These are phyloP conservation scores for Achaetomium macrosporum DNA, from an alignment of 2,329 filamentous ascomycete genomes.

Conservation along the genomic window DNA sequence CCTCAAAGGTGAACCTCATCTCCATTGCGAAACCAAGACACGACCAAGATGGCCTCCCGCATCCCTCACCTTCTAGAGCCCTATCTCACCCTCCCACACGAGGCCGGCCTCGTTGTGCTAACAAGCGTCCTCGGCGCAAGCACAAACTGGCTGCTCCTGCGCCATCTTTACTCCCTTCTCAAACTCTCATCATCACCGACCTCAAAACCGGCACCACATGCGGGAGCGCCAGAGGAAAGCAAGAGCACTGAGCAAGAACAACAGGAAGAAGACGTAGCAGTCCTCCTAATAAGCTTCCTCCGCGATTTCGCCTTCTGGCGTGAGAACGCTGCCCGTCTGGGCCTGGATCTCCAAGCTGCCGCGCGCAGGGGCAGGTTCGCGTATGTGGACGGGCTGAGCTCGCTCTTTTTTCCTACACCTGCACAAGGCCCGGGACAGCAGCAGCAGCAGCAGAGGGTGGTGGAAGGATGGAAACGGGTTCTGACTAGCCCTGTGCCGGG, in stretches of 20 bases:
- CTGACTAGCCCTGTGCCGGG: constrained; percentile 31
- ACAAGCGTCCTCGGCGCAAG: constrained; percentile 61
- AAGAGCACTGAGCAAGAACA: neutral
- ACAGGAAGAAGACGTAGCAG: constrained; percentile 32
- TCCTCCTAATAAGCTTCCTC: constrained; percentile 80
- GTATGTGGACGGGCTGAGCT: constrained; percentile 70
- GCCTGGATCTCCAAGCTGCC: constrained; percentile 62
- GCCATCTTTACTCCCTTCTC: constrained; percentile 48
- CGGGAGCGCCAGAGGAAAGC: no score
- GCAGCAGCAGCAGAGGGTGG: neutral
- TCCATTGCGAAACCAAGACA: neutral
- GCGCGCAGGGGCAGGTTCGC: constrained; percentile 54
- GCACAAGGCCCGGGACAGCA: constrained; percentile 2
- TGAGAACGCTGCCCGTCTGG: constrained; percentile 61
- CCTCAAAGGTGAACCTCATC: neutral
- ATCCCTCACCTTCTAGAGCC: constrained; percentile 59
- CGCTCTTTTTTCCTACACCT: constrained; percentile 32
- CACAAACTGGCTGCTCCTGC: constrained; percentile 60
- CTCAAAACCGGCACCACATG: neutral
- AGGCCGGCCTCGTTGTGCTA: constrained; percentile 57
- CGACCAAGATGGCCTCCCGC: constrained; percentile 21
- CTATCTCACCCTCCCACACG: constrained; percentile 53
- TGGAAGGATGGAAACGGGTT: constrained; percentile 17
- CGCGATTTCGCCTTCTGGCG: constrained; percentile 75
- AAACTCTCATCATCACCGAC: constrained; percentile 3